Evolutionary conservation across 2,329 filamentous ascomycete genomes (phyloP).

Genomic region (Sporothrix phasma): DNA sequence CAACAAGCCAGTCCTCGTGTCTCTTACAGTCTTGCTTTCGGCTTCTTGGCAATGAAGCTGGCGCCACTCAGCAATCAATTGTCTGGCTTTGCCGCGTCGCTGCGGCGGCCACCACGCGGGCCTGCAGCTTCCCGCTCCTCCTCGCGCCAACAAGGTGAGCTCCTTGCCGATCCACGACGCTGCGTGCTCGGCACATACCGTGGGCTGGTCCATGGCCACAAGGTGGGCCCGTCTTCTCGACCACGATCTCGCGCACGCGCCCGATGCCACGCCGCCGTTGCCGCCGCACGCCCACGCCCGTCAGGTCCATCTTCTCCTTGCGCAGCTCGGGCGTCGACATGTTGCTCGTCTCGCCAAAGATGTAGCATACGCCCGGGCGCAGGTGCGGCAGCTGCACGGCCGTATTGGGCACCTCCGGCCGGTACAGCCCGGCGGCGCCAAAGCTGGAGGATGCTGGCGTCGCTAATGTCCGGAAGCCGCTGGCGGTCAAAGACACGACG

Average conservation of each 20-base stretch:
- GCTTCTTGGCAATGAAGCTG: conserved; percentile 12
- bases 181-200: conserved; percentile 51
- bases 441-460: conserved; percentile 27
- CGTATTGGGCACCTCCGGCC: conserved; percentile 50
- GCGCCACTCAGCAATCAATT: conserved; percentile 44
- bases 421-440: conserved; percentile 50
- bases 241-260: conserved; percentile 56
- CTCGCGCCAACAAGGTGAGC: conserved; percentile 43
- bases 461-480: conserved; percentile 37
- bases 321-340: conserved; percentile 43
- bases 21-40: conserved; percentile 14
- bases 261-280: conserved; percentile 52
- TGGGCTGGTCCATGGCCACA: conserved; percentile 71
- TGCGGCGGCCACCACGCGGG: conserved; percentile 41
- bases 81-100: conserved; percentile 45
- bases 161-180: conserved; percentile 49
- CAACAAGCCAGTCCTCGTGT: background rate
- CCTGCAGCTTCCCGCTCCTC: conserved; percentile 48
- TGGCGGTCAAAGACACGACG: conserved; percentile 32
- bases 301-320: conserved; percentile 51
- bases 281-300: conserved; percentile 58
- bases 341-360: conserved; percentile 53
- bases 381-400: conserved; percentile 49
- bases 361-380: conserved; percentile 56
- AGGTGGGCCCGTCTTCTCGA: conserved; percentile 65